Percentiles rank a stretch among this genome's conserved stretches.
Evolutionary conservation across 805 yeast species (phyloP).

Genomic region (Barnettozyma salicaria): DNA sequence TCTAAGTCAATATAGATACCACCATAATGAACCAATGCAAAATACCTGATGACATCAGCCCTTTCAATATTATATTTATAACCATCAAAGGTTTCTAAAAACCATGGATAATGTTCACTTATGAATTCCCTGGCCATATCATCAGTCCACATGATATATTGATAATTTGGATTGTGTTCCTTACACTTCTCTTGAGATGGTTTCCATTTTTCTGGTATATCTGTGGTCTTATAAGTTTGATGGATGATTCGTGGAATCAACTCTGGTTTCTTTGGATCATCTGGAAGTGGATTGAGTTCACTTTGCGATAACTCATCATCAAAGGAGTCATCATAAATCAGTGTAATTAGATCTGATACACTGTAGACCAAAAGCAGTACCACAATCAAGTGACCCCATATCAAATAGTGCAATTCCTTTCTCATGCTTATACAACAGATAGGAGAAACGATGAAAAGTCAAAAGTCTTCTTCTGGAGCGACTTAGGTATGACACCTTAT

Average conservation of each 20-base stretch:
- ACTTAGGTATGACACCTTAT: too few species aligned
- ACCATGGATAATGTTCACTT: conserved; percentile 79
- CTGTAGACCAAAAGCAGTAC: conserved; percentile 43
- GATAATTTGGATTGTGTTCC: conserved; percentile 80
- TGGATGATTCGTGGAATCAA: conserved; percentile 87
- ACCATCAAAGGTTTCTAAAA: conserved; percentile 66
- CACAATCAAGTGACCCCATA: conserved; percentile 51
- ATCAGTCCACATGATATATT: conserved; percentile 89
- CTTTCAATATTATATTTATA: conserved; percentile 80
- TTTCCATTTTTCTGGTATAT: conserved; percentile 78
- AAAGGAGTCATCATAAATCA: conserved; percentile 67
- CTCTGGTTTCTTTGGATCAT: conserved; percentile 39
- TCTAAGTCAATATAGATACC: conserved; percentile 89
- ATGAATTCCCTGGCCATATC: conserved; percentile 75
- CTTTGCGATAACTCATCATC: conserved; percentile 55
- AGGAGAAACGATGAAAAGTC: not conserved
- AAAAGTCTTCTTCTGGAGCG: conserved; percentile 1
- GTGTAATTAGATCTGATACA: conserved; percentile 64
- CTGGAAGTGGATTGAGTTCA: conserved; percentile 52
- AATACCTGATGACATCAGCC: conserved; percentile 88
- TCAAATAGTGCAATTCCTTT: conserved; percentile 55
- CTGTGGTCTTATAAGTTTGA: conserved; percentile 79
- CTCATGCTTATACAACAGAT: conserved; percentile 37
- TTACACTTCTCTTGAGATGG: conserved; percentile 71
- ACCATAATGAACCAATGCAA: conserved; percentile 76